Conservation (phyloP, 2,329 filamentous ascomycete genomes). For the Sarocladiaceae sp. region DNA sequence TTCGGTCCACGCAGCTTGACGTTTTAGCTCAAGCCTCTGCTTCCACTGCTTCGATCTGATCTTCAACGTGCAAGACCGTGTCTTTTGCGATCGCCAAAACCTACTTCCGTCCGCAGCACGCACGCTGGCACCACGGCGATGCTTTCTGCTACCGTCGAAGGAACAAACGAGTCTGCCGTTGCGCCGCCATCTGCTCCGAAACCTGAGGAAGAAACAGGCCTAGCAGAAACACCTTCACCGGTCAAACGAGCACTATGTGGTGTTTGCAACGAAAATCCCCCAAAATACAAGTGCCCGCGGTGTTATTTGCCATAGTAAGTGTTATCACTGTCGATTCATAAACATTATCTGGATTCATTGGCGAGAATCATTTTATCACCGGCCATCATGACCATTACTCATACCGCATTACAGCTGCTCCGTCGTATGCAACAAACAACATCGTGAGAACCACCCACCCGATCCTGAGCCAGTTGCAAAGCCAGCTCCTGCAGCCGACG, state of each 20-base stretch:
- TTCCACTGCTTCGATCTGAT: neutral
- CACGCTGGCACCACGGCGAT: neutral
- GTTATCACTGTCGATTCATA: neutral
- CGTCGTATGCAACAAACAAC: slow-evolving; percentile 49
- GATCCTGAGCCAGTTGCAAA: slow-evolving; percentile 27
- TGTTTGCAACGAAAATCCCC: slow-evolving; percentile 45
- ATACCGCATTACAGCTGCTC: slow-evolving; percentile 45
- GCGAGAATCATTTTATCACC: neutral
- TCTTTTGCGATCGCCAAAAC: neutral
- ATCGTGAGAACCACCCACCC: slow-evolving; percentile 45
- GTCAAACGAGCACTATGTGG: slow-evolving; percentile 35
- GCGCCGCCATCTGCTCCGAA: neutral
- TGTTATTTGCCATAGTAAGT: slow-evolving; percentile 57
- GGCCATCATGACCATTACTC: slow-evolving; percentile 11
- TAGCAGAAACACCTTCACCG: neutral
- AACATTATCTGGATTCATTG: neutral
- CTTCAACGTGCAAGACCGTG: neutral
- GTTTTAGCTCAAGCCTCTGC: neutral
- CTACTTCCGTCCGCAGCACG: neutral
- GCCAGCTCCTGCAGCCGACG: slow-evolving; percentile 7
- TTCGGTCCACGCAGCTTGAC: neutral
- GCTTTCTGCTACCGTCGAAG: slow-evolving; percentile 4
- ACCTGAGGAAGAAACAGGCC: neutral
- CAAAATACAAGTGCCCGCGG: slow-evolving; percentile 61
- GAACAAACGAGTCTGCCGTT: slow-evolving; percentile 1